Percentiles rank a stretch among this genome's conserved stretches.
phyloP scores from a whole-genome alignment of 139 green algal genomes.

The Micractinium conductrix region DNA sequence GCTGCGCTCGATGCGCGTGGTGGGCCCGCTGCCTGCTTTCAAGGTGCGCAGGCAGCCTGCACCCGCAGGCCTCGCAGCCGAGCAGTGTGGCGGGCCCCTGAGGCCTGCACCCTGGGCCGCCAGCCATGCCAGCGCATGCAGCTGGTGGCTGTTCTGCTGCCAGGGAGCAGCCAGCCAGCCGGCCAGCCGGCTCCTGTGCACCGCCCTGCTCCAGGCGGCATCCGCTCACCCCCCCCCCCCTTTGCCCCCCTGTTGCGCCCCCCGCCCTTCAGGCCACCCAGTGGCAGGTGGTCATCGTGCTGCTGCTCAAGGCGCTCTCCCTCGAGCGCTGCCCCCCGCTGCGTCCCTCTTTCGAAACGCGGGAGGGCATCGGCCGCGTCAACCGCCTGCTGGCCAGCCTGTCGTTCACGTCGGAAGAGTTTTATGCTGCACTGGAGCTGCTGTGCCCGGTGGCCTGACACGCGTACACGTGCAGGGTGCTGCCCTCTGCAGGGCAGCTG shows the following conservation, averaged over 20 bases:
- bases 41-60: conserved; percentile 5
- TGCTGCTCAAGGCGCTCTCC: conserved; percentile 50
- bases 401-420: conserved; percentile 50
- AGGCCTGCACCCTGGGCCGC: too few relatives aligned
- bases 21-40: conserved; percentile 39
- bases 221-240: not conserved
- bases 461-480: too few relatives aligned
- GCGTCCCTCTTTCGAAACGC: conserved; percentile 36
- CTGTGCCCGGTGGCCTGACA: not conserved
- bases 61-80: not conserved
- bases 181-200: too few relatives aligned
- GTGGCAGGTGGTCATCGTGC: conserved; percentile 38
- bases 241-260: not conserved
- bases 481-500: too few relatives aligned
- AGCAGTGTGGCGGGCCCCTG: not conserved
- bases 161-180: too few relatives aligned
- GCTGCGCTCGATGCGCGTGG: conserved; percentile 35
- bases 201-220: too few relatives aligned
- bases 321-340: conserved; percentile 35
- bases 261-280: conserved; percentile 22
- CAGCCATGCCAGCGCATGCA: too few relatives aligned
- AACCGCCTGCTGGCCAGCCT: conserved; percentile 10
- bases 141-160: too few relatives aligned
- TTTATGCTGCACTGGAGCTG: conserved; percentile 47
- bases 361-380: conserved; percentile 35